phyloP scores from a whole-genome alignment of 345 rosid genomes.

The Balakata baccata region DNA sequence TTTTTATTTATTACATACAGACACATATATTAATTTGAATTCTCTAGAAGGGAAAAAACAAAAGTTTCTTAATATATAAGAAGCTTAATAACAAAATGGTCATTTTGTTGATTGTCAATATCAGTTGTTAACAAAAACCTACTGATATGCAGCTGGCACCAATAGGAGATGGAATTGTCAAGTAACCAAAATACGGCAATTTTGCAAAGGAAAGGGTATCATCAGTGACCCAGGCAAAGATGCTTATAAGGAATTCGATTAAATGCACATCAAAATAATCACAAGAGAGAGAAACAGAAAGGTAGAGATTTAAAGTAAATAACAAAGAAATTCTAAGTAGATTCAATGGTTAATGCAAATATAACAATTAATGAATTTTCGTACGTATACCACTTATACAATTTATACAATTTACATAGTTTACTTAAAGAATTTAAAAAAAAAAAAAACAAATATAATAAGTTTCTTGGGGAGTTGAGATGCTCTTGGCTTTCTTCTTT shows the following conservation, averaged over 20 bases:
- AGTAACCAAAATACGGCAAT: constrained; percentile 35
- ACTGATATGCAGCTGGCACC: constrained; percentile 39
- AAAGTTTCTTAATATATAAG: neutral
- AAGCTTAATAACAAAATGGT: constrained; percentile 16
- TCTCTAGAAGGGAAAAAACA: neutral
- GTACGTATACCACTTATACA: no score
- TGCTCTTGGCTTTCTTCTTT: neutral
- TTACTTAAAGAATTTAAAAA: no score
- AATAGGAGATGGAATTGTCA: constrained; percentile 26
- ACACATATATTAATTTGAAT: neutral
- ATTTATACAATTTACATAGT: no score
- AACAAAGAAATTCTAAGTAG: no score
- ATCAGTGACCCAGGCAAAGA: constrained; percentile 23
- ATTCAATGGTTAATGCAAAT: no score
- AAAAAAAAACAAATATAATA: no score
- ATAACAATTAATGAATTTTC: no score
- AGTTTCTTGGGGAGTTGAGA: constrained; percentile 4
- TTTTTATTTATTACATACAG: no score
- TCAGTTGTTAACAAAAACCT: constrained; percentile 14
- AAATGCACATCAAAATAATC: constrained; percentile 21
- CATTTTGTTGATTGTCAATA: constrained; percentile 30
- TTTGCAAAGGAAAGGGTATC: constrained; percentile 25
- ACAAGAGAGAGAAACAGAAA: constrained; percentile 11
- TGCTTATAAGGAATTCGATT: constrained; percentile 28
- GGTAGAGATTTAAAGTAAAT: neutral